Percentiles rank a stretch among this genome's conserved stretches.
Evolutionary conservation across 2,329 filamentous ascomycete genomes (phyloP).

Genomic region (Diaporthe sp.): DNA sequence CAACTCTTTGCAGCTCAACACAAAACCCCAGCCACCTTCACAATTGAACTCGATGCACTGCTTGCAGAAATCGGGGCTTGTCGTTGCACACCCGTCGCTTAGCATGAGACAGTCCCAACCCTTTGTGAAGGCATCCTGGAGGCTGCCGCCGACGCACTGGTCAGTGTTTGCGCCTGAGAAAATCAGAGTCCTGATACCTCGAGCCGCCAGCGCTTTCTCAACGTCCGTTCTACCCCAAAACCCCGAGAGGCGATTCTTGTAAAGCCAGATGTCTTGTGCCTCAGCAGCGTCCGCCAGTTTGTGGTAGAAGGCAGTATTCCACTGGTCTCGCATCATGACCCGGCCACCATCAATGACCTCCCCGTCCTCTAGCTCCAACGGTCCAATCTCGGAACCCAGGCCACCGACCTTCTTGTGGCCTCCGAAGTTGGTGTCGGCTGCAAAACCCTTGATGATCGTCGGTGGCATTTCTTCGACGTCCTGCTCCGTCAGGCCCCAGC

Average conservation of each 20-base stretch:
- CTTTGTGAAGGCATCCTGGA: slow-evolving; percentile 30
- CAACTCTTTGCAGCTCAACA: not conserved
- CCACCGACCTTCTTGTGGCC: not conserved
- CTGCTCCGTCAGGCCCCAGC: slow-evolving; percentile 34
- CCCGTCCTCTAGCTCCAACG: not conserved
- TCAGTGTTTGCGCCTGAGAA: slow-evolving; percentile 25
- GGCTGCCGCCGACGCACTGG: slow-evolving; percentile 24
- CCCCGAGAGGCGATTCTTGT: slow-evolving; percentile 31
- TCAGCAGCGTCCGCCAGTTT: not conserved
- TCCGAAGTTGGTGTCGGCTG: slow-evolving; percentile 17
- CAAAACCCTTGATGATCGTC: slow-evolving; percentile 10
- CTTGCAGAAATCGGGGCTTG: not conserved
- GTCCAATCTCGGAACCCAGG: slow-evolving; percentile 6
- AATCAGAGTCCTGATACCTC: not conserved
- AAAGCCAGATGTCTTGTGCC: slow-evolving; percentile 22
- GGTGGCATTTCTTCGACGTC: slow-evolving; percentile 33
- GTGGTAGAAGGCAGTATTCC: slow-evolving; percentile 35
- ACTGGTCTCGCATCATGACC: slow-evolving; percentile 30
- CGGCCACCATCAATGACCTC: slow-evolving; percentile 17
- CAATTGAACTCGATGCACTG: slow-evolving; percentile 4
- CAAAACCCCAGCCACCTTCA: not conserved
- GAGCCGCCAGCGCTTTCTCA: not conserved
- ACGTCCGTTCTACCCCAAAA: slow-evolving; percentile 14
- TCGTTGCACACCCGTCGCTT: slow-evolving; percentile 16
- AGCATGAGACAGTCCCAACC: slow-evolving; percentile 31